A percentile compares a stretch with the other conserved stretches of the same genome.
These are phyloP conservation scores for Tolypocladium sp. DNA, from an alignment of 2,329 filamentous ascomycete genomes.

Conservation along the genomic window DNA sequence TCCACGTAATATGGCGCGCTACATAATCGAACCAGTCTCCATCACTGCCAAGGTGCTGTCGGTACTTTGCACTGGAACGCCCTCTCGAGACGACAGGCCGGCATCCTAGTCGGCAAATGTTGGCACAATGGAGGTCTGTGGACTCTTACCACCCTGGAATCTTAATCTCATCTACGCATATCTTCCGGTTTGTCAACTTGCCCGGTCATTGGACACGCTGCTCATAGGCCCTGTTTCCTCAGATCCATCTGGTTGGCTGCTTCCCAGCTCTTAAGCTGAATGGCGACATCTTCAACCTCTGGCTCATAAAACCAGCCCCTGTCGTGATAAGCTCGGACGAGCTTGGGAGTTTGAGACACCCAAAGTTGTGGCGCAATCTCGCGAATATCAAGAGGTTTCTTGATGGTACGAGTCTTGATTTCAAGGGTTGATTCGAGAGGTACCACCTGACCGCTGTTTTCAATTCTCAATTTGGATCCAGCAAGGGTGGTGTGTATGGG, in stretches of 20 bases:
- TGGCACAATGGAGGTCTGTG: too few species aligned
- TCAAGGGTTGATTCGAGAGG: constrained; percentile 29
- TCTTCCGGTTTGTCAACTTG: too few species aligned
- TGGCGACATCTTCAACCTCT: constrained; percentile 24
- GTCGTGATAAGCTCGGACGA: constrained; percentile 34
- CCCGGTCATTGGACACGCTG: too few species aligned
- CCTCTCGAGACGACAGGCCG: too few species aligned
- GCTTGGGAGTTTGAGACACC: constrained; percentile 35
- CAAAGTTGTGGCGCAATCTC: constrained; percentile 32
- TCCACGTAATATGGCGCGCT: too few species aligned
- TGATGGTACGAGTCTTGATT: constrained; percentile 31
- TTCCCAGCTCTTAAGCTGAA: constrained; percentile 25
- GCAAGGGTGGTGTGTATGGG: too few species aligned
- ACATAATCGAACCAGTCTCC: too few species aligned
- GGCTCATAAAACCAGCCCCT: constrained; percentile 22
- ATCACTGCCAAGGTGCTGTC: too few species aligned
- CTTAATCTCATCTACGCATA: too few species aligned
- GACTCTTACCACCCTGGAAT: too few species aligned
- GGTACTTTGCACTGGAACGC: too few species aligned
- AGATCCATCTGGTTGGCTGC: constrained; percentile 18
- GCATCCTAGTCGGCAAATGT: too few species aligned
- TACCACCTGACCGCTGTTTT: constrained; percentile 18
- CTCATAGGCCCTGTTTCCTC: constrained; percentile 17
- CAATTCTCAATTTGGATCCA: constrained; percentile 13
- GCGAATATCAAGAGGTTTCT: constrained; percentile 20